Percentiles rank a stretch among this genome's conserved stretches.
These are phyloP conservation scores for Saccharomycopsis hybrid DNA, from an alignment of 1,139 yeast species.

Conservation along the genomic window DNA sequence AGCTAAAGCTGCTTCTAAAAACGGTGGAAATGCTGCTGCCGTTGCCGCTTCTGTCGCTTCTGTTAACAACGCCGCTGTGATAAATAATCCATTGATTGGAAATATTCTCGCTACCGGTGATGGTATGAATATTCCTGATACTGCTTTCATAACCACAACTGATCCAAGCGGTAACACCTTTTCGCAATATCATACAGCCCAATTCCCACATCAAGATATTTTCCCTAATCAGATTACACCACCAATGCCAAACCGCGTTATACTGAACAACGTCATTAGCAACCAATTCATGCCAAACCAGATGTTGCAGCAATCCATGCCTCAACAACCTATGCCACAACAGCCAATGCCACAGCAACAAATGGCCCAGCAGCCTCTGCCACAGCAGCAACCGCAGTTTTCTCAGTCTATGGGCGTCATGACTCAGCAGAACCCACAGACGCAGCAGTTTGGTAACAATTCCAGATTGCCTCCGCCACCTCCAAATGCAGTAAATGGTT, in stretches of 20 bases:
- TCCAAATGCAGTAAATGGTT: not conserved
- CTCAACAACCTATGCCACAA: not conserved
- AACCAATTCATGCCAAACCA: not conserved
- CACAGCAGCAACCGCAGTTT: no score
- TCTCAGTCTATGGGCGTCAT: no score
- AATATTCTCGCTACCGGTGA: not conserved
- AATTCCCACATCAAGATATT: conserved; percentile 3
- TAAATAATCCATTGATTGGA: not conserved
- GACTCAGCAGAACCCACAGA: conserved; percentile 32
- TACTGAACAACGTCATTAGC: not conserved
- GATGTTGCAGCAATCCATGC: conserved; percentile 17
- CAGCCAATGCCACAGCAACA: not conserved
- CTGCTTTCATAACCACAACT: not conserved
- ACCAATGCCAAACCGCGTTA: not conserved
- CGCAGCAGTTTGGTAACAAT: conserved; percentile 4
- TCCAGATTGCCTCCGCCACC: conserved; percentile 1
- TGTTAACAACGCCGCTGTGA: conserved; percentile 22
- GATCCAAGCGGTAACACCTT: not conserved
- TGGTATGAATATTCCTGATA: conserved; percentile 5
- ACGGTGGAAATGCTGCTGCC: conserved; percentile 25
- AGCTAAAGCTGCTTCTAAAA: conserved; percentile 41
- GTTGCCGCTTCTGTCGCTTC: conserved; percentile 19
- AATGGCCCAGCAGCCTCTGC: conserved; percentile 3
- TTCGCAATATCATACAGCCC: not conserved
- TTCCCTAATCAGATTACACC: not conserved